Evolutionary conservation across 2,329 filamentous ascomycete species (phyloP).

Genomic region (Bipolaris oryzae): DNA sequence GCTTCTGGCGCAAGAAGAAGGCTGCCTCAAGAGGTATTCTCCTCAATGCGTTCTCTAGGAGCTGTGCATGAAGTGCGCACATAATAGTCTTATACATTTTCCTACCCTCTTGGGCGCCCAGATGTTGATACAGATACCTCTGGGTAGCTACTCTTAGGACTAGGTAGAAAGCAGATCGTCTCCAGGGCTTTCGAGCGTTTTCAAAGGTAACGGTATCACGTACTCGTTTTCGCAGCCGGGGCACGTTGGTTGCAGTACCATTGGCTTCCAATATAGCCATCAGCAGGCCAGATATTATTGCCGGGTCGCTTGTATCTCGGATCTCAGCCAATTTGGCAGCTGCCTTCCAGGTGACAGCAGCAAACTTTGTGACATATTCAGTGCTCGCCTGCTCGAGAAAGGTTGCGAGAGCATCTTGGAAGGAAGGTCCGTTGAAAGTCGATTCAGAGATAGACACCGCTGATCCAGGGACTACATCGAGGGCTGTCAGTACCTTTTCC

Average conservation of each 20-base stretch:
- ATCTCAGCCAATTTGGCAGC: conserved; percentile 57
- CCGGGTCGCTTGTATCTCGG: conserved; percentile 64
- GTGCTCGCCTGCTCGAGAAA: conserved; percentile 64
- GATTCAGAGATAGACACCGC: conserved; percentile 55
- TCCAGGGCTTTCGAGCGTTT: conserved; percentile 62
- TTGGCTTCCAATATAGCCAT: conserved; percentile 64
- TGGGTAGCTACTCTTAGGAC: conserved; percentile 64
- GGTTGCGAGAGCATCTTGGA: conserved; percentile 55
- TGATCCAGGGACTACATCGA: conserved; percentile 56
- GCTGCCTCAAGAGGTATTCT: conserved; percentile 46
- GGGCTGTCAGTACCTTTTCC: neutral
- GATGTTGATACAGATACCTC: conserved; percentile 54
- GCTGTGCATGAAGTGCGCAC: conserved; percentile 53
- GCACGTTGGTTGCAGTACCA: conserved; percentile 50
- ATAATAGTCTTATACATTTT: conserved; percentile 65
- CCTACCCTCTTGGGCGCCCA: conserved; percentile 53
- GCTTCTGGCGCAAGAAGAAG: conserved; percentile 57
- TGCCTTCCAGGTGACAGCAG: conserved; percentile 60
- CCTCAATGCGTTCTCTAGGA: conserved; percentile 53
- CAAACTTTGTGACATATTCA: conserved; percentile 61
- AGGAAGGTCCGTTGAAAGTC: conserved; percentile 49
- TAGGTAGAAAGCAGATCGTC: conserved; percentile 67
- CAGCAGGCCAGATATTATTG: conserved; percentile 64
- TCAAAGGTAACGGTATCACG: conserved; percentile 66
- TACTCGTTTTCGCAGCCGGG: conserved; percentile 61